These are phyloP conservation scores for Cercospora beticola DNA, from an alignment of 2,329 filamentous ascomycete species.

Conservation along the genomic window DNA sequence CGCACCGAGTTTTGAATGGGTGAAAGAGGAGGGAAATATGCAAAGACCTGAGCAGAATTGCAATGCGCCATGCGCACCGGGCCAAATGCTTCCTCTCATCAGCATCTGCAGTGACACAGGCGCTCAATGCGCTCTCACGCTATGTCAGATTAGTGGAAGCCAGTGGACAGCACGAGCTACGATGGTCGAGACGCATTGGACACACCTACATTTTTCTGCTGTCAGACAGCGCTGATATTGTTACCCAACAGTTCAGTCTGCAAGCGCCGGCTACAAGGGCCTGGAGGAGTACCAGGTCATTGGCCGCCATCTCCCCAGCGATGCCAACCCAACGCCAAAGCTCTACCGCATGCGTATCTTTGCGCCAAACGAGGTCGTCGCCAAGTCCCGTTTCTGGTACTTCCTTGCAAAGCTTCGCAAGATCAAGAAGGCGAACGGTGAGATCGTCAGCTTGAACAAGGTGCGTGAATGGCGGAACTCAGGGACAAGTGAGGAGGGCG, in stretches of 20 bases:
- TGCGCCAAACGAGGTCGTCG: conserved; percentile 94
- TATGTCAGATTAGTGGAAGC: neutral
- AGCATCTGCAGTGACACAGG: no score
- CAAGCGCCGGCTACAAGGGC: conserved; percentile 44
- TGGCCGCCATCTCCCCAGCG: conserved; percentile 96
- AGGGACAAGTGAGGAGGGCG: neutral
- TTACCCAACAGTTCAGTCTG: conserved; percentile 62
- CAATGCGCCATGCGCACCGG: conserved; percentile 9
- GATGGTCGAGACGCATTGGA: conserved; percentile 16
- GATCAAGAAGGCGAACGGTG: conserved; percentile 99
- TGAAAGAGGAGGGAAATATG: conserved; percentile 31
- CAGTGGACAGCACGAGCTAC: conserved; percentile 14
- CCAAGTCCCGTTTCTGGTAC: conserved; percentile 99
- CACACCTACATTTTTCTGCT: conserved; percentile 1
- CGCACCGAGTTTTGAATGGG: conserved; percentile 24
- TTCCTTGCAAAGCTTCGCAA: conserved; percentile 98
- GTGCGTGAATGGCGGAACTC: conserved; percentile 52
- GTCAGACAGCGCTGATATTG: conserved; percentile 33
- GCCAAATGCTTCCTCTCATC: neutral
- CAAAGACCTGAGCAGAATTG: conserved; percentile 17
- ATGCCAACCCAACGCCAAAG: conserved; percentile 94
- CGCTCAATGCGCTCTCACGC: neutral
- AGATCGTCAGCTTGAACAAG: conserved; percentile 96
- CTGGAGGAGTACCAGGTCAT: conserved; percentile 99
- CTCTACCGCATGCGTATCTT: conserved; percentile 99